Percentiles rank a stretch among this genome's conserved stretches.
Conservation (phyloP, 192 early-diverging fungal species). For the Coemansia sp. region DNA sequence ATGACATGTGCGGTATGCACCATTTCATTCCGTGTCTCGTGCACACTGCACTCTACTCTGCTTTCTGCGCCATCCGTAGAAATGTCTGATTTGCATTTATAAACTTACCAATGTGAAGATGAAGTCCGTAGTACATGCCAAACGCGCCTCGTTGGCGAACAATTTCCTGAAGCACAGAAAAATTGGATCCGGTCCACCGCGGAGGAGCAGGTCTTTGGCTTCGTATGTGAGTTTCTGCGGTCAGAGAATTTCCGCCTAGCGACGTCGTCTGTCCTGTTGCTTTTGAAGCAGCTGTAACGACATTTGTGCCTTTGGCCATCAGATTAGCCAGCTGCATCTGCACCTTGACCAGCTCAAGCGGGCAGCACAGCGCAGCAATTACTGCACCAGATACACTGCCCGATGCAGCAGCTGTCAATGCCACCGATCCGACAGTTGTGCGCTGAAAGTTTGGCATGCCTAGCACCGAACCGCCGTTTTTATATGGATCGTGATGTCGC, state of each 20-base stretch:
- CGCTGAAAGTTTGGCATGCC: slow-evolving; percentile 45
- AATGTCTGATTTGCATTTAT: neutral
- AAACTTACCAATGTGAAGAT: slow-evolving; percentile 49
- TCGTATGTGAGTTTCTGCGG: slow-evolving; percentile 6
- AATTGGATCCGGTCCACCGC: slow-evolving; percentile 39
- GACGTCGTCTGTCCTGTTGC: slow-evolving; percentile 2
- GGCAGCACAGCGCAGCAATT: slow-evolving; percentile 70
- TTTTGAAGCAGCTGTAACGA: slow-evolving; percentile 7
- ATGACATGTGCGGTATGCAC: neutral
- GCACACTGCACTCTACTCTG: neutral
- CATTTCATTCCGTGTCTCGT: neutral
- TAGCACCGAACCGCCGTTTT: neutral
- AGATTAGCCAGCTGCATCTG: slow-evolving; percentile 71
- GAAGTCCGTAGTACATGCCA: slow-evolving; percentile 49
- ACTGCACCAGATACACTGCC: slow-evolving; percentile 65
- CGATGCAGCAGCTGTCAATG: slow-evolving; percentile 50
- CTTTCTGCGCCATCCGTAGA: neutral
- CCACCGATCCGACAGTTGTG: slow-evolving; percentile 49
- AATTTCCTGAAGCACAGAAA: slow-evolving; percentile 47
- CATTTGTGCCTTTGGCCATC: slow-evolving; percentile 43
- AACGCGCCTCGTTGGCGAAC: slow-evolving; percentile 28
- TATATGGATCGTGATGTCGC: slow-evolving; percentile 24
- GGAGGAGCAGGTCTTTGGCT: slow-evolving; percentile 4
- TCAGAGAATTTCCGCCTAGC: slow-evolving; percentile 7
- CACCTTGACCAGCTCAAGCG: slow-evolving; percentile 76